Evolutionary conservation across 2,329 filamentous ascomycete genomes (phyloP).

Genomic region (Zalaria obscura): DNA sequence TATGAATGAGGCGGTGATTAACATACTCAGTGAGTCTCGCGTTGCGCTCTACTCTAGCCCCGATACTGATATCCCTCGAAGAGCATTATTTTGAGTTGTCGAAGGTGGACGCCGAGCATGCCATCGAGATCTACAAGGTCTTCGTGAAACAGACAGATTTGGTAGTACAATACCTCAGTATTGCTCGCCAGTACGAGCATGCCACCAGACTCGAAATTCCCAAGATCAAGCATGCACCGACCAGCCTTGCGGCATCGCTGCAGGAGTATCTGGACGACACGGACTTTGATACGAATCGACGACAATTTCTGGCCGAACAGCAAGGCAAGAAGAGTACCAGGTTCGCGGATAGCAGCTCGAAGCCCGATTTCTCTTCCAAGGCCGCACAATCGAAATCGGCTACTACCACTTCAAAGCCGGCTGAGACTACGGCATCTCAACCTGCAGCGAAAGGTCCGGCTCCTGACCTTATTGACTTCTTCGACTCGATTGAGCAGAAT

Average conservation of each 20-base stretch:
- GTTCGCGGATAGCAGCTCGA: constrained; percentile 19
- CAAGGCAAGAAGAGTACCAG: constrained; percentile 49
- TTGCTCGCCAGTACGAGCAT: constrained; percentile 81
- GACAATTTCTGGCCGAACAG: constrained; percentile 82
- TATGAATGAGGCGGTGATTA: constrained; percentile 94
- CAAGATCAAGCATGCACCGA: constrained; percentile 92
- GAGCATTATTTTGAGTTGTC: constrained; percentile 99
- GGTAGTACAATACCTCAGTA: constrained; percentile 77
- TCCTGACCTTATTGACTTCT: constrained; percentile 83
- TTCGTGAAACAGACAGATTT: constrained; percentile 88
- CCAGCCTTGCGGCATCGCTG: constrained; percentile 74
- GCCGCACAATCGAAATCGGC: constrained; percentile 18
- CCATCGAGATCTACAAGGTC: constrained; percentile 79
- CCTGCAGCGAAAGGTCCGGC: constrained; percentile 44
- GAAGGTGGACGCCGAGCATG: constrained; percentile 78
- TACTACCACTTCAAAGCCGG: constrained; percentile 16
- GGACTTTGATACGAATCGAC: constrained; percentile 85
- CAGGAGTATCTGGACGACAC: constrained; percentile 91
- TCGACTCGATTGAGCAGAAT: constrained; percentile 82
- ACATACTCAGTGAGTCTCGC: constrained; percentile 66
- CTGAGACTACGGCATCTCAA: constrained; percentile 9
- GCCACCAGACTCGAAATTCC: constrained; percentile 88
- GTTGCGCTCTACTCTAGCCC: constrained; percentile 4
- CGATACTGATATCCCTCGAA: constrained; percentile 21
- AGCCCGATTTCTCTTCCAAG: constrained; percentile 8